Evolutionary conservation across 805 yeast genomes (phyloP).

Genomic region (Tetrapisispora iriomotensis): DNA sequence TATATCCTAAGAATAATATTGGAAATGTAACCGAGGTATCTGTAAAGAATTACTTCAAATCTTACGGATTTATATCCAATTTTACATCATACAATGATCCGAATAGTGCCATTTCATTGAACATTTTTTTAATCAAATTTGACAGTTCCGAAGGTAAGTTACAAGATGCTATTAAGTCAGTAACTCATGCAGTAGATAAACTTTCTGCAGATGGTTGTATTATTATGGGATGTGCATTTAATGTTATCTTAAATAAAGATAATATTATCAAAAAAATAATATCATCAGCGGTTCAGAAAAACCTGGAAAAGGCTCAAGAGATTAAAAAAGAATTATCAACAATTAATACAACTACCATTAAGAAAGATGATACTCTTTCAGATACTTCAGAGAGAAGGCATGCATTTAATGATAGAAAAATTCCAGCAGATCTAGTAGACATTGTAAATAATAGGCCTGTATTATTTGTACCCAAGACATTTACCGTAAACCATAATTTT

Average conservation of each 20-base stretch:
- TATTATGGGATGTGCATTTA: conserved; percentile 41
- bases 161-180: conserved; percentile 39
- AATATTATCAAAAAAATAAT: conserved; percentile 30
- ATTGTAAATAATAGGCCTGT: conserved; percentile 50
- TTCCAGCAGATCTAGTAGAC: conserved; percentile 42
- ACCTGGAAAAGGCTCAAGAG: conserved; percentile 21
- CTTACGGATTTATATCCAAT: conserved; percentile 55
- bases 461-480: conserved; percentile 44
- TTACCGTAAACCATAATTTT: conserved; percentile 41
- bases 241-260: conserved; percentile 43
- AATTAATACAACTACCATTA: neutral
- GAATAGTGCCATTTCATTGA: conserved; percentile 66
- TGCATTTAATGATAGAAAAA: conserved; percentile 8
- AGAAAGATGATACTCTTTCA: neutral
- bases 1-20: conserved; percentile 40
- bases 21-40: conserved; percentile 9
- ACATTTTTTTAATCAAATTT: conserved; percentile 55
- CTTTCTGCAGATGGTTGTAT: conserved; percentile 35
- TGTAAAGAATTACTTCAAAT: conserved; percentile 42
- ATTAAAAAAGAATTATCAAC: conserved; percentile 4
- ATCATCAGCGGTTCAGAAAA: conserved; percentile 25
- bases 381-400: neutral
- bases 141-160: conserved; percentile 45
- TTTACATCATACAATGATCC: conserved; percentile 59
- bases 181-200: conserved; percentile 35